A percentile compares a stretch with the other conserved stretches of the same genome.
Conservation (phyloP, 1,139 yeast genomes). For the Candida sojae region DNA sequence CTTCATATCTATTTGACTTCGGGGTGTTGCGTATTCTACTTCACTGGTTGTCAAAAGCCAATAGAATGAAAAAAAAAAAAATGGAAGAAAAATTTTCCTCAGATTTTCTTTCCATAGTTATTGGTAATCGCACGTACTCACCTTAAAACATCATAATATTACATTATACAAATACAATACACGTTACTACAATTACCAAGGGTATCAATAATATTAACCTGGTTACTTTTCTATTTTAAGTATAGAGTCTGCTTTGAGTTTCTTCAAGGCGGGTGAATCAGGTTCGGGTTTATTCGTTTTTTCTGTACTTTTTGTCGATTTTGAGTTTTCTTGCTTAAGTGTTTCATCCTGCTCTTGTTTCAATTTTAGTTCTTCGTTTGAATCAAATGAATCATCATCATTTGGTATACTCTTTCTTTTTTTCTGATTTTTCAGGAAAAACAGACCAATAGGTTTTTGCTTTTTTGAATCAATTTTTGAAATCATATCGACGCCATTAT, state of each 20-base stretch:
- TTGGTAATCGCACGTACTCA: background rate
- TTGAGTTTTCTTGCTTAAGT: background rate
- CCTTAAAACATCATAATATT: no score
- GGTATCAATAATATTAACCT: background rate
- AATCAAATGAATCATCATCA: constrained; percentile 3
- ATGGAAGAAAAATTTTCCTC: background rate
- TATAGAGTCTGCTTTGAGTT: background rate
- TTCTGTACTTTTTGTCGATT: background rate
- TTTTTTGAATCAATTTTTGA: constrained; percentile 22
- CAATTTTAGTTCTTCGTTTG: background rate
- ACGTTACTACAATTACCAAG: no score
- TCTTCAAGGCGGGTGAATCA: background rate
- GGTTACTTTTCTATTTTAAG: background rate
- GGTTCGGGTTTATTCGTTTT: background rate
- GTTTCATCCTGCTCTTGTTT: background rate
- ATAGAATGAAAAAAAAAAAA: background rate
- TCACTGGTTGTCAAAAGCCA: background rate
- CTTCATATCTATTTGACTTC: background rate
- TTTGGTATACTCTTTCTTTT: constrained; percentile 9
- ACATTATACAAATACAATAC: no score
- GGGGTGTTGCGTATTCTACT: background rate
- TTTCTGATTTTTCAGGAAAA: constrained; percentile 19
- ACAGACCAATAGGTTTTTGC: constrained; percentile 29
- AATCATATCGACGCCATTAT: constrained; percentile 49
- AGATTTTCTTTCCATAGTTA: background rate